A percentile compares a stretch with the other conserved stretches of the same genome.
These are phyloP conservation scores for Paracamarosporium sp. DNA, from an alignment of 2,329 filamentous ascomycete genomes.

Conservation along the genomic window DNA sequence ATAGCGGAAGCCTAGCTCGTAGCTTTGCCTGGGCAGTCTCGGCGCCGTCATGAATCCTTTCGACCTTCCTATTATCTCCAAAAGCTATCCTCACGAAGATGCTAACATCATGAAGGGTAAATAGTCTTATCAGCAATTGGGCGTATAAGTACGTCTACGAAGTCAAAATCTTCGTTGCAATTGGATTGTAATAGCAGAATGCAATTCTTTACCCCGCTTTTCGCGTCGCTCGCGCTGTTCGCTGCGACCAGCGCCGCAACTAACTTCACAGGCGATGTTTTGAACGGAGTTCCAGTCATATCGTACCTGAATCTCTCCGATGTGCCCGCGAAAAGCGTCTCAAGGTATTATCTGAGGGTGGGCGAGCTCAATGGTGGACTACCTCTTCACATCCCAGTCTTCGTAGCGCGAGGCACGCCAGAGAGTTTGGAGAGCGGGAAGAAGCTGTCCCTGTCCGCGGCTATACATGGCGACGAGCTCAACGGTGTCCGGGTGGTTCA, in stretches of 20 bases:
- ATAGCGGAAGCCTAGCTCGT: background rate
- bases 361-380: conserved; percentile 48
- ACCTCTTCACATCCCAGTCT: conserved; percentile 45
- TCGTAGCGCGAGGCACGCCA: conserved; percentile 46
- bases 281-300: conserved; percentile 41
- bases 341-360: conserved; percentile 47
- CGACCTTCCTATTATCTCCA: conserved; percentile 40
- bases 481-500: conserved; percentile 48
- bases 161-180: too few species aligned
- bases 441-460: conserved; percentile 46
- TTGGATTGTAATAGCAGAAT: conserved; percentile 26
- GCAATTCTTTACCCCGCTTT: conserved; percentile 30
- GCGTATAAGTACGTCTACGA: too few species aligned
- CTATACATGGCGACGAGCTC: conserved; percentile 49
- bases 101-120: too few species aligned
- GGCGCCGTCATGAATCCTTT: conserved; percentile 29
- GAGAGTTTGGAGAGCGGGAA: conserved; percentile 44
- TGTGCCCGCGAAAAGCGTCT: conserved; percentile 44
- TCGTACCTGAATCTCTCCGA: conserved; percentile 44
- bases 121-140: too few species aligned
- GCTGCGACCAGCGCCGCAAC: conserved; percentile 24
- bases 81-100: conserved; percentile 16
- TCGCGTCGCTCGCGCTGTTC: conserved; percentile 25
- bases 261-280: conserved; percentile 41
- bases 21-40: conserved; percentile 27